Conservation (phyloP, 1,284 basidiomycete genomes). For the Pascua sp. region DNA sequence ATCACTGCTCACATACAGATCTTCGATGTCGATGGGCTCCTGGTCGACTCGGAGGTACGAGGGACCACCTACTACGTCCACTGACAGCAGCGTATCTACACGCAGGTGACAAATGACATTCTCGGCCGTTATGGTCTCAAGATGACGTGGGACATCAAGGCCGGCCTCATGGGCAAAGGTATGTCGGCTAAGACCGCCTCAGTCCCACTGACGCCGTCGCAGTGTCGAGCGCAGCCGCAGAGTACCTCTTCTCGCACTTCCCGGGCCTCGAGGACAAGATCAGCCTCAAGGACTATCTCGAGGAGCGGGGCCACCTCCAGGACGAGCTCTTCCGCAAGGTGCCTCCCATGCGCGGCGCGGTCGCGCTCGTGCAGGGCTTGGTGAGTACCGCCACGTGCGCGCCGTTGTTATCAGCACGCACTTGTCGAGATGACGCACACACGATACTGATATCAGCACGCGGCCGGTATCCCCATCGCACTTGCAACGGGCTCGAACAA, state of each 20-base stretch:
- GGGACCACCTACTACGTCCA: too few relatives aligned
- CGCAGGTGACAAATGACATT: conserved; percentile 43
- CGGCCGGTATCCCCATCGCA: conserved; percentile 46
- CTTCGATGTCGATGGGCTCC: too few relatives aligned
- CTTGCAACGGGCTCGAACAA: conserved; percentile 47
- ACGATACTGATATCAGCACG: conserved; percentile 26
- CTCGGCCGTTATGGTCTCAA: conserved; percentile 43
- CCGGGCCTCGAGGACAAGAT: conserved; percentile 43
- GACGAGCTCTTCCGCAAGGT: conserved; percentile 44
- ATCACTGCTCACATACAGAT: too few relatives aligned
- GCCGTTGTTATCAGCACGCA: too few relatives aligned
- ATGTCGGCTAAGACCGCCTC: conserved; percentile 4
- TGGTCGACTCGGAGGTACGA: too few relatives aligned
- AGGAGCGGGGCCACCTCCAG: conserved; percentile 40
- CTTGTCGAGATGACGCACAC: not conserved
- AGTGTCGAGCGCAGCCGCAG: conserved; percentile 37
- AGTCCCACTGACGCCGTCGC: not conserved
- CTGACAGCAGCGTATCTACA: conserved; percentile 44
- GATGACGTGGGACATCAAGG: conserved; percentile 50
- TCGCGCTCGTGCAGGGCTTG: conserved; percentile 41
- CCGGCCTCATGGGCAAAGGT: conserved; percentile 49
- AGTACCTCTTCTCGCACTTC: conserved; percentile 42
- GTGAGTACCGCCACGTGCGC: conserved; percentile 21
- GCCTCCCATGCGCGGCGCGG: conserved; percentile 45
- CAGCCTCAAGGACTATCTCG: conserved; percentile 44